Base-by-base conservation (phyloP, 2,329 filamentous ascomycete species). In the Laburnicola sp. region DNA sequence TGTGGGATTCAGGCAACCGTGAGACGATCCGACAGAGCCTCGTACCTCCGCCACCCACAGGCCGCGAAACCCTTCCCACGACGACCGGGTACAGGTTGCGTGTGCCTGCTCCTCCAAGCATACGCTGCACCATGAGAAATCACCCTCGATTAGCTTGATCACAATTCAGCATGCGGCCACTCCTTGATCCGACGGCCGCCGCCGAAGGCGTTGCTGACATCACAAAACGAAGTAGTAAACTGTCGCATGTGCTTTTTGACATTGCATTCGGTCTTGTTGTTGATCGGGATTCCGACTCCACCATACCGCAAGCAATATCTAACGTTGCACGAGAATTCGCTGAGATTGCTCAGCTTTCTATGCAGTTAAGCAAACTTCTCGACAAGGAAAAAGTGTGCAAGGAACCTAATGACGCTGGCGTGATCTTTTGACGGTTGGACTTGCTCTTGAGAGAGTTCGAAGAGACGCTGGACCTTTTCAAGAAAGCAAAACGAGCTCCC, bases 221-320 rank as follows among this genome's bases (percentile, higher is more conserved):
- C 31, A 36, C 41, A 3, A 35, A 36, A 35, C 30, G 41, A 26
- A 36, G 31, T 32, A 44, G 44, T 31, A 16, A 16, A 32, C 28
- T 50, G 10, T 50, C 47, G 39, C 40, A 44, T 32, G 27, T 26
- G 25, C 39, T 50, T 25, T 50, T 26, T 3, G 47, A 50, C 21
- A 50, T 50, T 38, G 40, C 32, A 5, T 25, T 32, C 6, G 26
- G 40, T 6, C 47, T 50, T 30, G 32, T 39, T n/a, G 41, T 44
- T 6, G 41, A 44, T 10, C 25, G 22, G 10, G 30, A 35, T 21
- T 44, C 41, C 2, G 39, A 43, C 26, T 44, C 47, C 27, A 27
- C 40, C 26, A 32, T 44, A 6, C 10, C 34, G n/a, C 47, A 34
- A 4, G 32, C 47, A 6, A 44, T 50, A 7, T 23, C 11, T 34